Evolutionary conservation across 306 rosid species (phyloP).

Genomic region (Canavalia gladiata): DNA sequence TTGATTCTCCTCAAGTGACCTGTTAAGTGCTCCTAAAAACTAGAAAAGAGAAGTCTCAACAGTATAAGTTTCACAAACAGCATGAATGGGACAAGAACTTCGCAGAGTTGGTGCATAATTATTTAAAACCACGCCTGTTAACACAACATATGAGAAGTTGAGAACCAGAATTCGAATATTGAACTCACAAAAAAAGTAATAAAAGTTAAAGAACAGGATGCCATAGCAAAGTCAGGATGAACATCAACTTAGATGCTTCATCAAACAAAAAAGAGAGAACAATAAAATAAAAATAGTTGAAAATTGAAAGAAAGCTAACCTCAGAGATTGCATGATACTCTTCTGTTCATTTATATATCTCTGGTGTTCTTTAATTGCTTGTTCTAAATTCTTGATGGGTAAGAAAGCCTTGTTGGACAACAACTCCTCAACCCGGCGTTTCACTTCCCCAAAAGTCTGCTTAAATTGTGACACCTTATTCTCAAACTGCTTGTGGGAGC

Average conservation of each 20-base stretch:
- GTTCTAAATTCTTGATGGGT: conserved; percentile 65
- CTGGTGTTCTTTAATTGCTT: conserved; percentile 71
- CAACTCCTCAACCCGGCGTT: conserved; percentile 79
- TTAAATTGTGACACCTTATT: conserved; percentile 85
- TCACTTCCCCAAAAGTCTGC: conserved; percentile 73
- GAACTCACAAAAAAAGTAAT: conserved; percentile 28
- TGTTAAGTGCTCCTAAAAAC: conserved; percentile 26
- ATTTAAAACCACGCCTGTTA: neutral
- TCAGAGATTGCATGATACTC: conserved; percentile 95
- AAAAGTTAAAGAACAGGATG: conserved; percentile 21
- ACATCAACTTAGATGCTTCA: conserved; percentile 38
- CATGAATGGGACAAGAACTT: conserved; percentile 4
- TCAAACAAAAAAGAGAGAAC: neutral
- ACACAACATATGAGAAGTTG: conserved; percentile 15
- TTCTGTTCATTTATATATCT: conserved; percentile 73
- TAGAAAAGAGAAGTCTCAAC: conserved; percentile 36
- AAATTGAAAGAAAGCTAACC: conserved; percentile 62
- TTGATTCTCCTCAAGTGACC: conserved; percentile 17
- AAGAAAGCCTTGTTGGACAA: conserved; percentile 61
- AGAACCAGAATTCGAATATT: conserved; percentile 21
- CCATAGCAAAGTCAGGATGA: conserved; percentile 20
- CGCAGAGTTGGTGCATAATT: conserved; percentile 18
- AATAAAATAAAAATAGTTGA: conserved; percentile 15
- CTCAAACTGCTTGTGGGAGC: conserved; percentile 93
- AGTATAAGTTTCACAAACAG: conserved; percentile 20